Base-by-base conservation (phyloP, 1,139 yeast species). In the Yamadazyma spencermartinsiae region DNA sequence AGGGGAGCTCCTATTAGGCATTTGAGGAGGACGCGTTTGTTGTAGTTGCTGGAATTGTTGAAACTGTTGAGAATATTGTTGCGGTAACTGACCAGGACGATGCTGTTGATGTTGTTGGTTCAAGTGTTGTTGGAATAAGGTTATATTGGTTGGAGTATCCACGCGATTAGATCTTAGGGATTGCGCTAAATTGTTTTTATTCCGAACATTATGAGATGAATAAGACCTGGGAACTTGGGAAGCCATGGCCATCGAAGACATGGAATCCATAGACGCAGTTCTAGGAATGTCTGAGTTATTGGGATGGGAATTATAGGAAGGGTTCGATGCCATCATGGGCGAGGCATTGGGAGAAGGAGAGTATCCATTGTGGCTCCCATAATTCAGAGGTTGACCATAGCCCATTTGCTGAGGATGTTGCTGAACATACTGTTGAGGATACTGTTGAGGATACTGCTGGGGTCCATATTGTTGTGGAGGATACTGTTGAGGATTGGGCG, bases 121-220 rank as follows among this genome's bases (percentile, higher is more conserved):
- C 37, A 53, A 36, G 34, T 47, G 47, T 33, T 48, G 48, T 24
- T 54, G 54, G 33, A 48, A 50, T 30, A 51, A 32, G 3, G 40
- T 37, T 10, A 63, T 60, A 39, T 65, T 66, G 7, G 70, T 62
- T 11, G 67, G 58, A 8, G 65, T 62, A 42, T 65, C 72, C 18
- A 49, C 45, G 34, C 49, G 56, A 37, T 44, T 57, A n/a, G 56
- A 46, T 29, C 72, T 53, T 34, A 66, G 46, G 20, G 55, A 52
- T 35, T 59, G 59, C 24, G 55, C 65, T 49, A 66, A 54, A 37
- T 45, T 50, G 36, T 47, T 43, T 36, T 54, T 60, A 26, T 44
- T 49, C 36, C 56, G 54, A 26, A 59, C 38, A 39, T 60, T 62
- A 33, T 47, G 54, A 35, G 56, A 40, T 7, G 62, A 55, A 12